These are phyloP conservation scores for Gracilaria gracilis DNA, from an alignment of 23 red algal genomes.

Conservation along the genomic window DNA sequence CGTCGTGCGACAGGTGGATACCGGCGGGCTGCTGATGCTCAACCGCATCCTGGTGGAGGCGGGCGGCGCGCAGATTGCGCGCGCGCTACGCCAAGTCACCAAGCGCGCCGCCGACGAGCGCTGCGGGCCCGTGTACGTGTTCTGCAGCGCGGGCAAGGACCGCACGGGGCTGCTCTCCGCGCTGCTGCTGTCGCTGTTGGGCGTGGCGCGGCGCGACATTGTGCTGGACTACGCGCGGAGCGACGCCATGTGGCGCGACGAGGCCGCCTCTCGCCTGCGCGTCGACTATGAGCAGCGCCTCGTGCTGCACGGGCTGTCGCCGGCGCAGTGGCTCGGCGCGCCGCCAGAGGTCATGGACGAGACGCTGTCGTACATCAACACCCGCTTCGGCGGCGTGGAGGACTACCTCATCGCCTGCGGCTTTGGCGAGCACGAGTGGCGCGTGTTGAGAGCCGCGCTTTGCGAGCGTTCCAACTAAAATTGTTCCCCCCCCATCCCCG, in stretches of 20 bases:
- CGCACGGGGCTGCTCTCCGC: constrained; percentile 78
- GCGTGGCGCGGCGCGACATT: constrained; percentile 39
- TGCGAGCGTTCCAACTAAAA: neutral
- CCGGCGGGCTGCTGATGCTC: constrained; percentile 47
- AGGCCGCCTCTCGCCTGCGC: constrained; percentile 5
- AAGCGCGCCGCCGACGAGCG: too few species aligned
- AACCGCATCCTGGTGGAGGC: constrained; percentile 67
- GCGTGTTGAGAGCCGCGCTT: constrained; percentile 11
- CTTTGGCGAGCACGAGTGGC: constrained; percentile 53
- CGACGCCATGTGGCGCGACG: constrained; percentile 54
- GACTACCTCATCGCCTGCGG: constrained; percentile 64
- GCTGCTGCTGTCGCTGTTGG: constrained; percentile 37
- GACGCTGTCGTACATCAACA: constrained; percentile 50
- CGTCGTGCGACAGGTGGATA: constrained; percentile 42
- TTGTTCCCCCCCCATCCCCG: neutral
- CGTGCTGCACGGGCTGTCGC: constrained; percentile 34
- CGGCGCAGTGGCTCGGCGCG: constrained; percentile 53
- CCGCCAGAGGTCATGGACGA: constrained; percentile 74
- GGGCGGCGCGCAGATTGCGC: constrained; percentile 24
- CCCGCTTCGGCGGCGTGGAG: constrained; percentile 26
- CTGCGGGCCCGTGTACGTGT: constrained; percentile 50
- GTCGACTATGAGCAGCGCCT: constrained; percentile 26
- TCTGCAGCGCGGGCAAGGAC: constrained; percentile 81
- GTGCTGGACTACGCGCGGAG: constrained; percentile 60
- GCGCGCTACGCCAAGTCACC: constrained; percentile 43